phyloP scores from a whole-genome alignment of 306 rosid genomes.

The Castanea mollissima region DNA sequence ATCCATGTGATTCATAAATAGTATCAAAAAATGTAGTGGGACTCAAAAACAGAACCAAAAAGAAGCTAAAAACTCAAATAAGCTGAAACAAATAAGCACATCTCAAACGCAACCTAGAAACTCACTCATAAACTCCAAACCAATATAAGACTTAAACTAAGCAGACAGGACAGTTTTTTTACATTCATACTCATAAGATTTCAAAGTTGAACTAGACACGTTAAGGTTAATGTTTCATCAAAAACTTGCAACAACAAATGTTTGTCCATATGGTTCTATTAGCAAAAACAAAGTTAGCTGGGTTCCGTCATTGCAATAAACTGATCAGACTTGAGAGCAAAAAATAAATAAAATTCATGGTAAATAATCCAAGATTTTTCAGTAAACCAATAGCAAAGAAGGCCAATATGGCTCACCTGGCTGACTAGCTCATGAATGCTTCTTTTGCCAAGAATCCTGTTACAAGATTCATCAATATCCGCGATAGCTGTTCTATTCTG shows the following conservation, averaged over 20 bases:
- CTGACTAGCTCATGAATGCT: constrained; percentile 79
- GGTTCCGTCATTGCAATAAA: not conserved
- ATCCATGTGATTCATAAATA: no score
- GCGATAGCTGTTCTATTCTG: constrained; percentile 47
- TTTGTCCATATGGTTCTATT: not conserved
- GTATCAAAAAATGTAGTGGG: no score
- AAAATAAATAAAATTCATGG: not conserved
- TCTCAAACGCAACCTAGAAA: no score
- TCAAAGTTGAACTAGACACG: not conserved
- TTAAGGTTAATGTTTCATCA: not conserved
- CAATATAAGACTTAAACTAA: not conserved
- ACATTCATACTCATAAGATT: not conserved
- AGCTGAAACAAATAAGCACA: no score
- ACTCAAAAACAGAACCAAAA: no score
- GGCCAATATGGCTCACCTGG: constrained; percentile 50
- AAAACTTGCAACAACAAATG: not conserved
- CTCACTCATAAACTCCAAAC: no score
- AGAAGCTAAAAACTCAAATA: no score
- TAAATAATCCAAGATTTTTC: not conserved
- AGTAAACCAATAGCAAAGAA: not conserved
- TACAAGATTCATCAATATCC: constrained; percentile 66
- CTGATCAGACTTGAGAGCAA: not conserved
- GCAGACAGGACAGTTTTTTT: not conserved
- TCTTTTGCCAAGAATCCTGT: constrained; percentile 87
- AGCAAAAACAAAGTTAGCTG: not conserved